Percentiles rank a stretch among this genome's conserved stretches.
phyloP scores from a whole-genome alignment of 371 early-diverging fungal species.

The Gilbertella persicaria region DNA sequence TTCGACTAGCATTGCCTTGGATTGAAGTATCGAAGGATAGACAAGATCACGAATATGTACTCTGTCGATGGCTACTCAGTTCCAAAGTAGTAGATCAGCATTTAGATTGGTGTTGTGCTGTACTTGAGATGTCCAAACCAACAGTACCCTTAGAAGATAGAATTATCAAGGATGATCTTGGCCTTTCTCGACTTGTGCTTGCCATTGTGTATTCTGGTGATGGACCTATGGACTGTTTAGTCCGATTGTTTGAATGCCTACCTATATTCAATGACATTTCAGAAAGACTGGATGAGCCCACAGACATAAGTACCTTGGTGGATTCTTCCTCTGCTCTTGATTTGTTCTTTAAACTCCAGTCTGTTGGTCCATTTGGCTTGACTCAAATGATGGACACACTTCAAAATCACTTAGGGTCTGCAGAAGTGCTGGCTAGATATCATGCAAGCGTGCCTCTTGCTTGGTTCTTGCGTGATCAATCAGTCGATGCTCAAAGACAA shows the following conservation, averaged over 20 bases:
- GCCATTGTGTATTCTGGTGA: slow-evolving; percentile 57
- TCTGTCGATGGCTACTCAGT: slow-evolving; percentile 52
- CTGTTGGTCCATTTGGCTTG: slow-evolving; percentile 47
- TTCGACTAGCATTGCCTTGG: slow-evolving; percentile 60
- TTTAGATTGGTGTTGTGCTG: slow-evolving; percentile 56
- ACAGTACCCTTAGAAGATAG: slow-evolving; percentile 55
- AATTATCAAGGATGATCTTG: slow-evolving; percentile 60
- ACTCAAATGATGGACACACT: slow-evolving; percentile 65
- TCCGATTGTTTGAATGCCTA: slow-evolving; percentile 65
- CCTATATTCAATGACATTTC: slow-evolving; percentile 61
- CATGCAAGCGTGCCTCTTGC: slow-evolving; percentile 58
- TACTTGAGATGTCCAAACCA: slow-evolving; percentile 63
- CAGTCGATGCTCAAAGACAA: slow-evolving; percentile 53
- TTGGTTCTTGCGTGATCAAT: slow-evolving; percentile 59
- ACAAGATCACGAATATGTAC: slow-evolving; percentile 24
- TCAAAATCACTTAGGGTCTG: slow-evolving; percentile 64
- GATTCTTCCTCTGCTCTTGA: slow-evolving; percentile 27
- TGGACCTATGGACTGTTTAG: slow-evolving; percentile 46
- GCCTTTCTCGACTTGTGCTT: slow-evolving; percentile 56
- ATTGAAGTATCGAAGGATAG: slow-evolving; percentile 37
- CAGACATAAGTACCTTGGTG: slow-evolving; percentile 28
- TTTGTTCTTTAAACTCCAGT: slow-evolving; percentile 46
- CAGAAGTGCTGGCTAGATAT: slow-evolving; percentile 67
- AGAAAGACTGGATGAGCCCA: slow-evolving; percentile 8
- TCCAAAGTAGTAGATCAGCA: slow-evolving; percentile 26